Evolutionary conservation across 2,329 filamentous ascomycete genomes (phyloP).

Genomic region (Aspergillus brunneoviolaceus): DNA sequence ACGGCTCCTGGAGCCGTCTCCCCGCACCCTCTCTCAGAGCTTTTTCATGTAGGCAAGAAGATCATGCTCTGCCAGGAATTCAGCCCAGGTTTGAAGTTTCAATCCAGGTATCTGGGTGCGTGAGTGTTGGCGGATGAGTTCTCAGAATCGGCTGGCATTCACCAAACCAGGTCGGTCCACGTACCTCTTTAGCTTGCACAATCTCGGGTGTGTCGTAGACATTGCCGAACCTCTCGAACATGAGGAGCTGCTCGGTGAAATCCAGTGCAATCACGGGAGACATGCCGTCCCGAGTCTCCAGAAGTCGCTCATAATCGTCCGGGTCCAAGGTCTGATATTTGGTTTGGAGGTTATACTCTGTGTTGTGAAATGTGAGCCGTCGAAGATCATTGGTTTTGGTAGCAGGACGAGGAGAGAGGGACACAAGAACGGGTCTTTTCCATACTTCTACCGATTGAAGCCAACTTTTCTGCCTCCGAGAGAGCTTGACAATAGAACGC

Average conservation of each 20-base stretch:
- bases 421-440: too few relatives aligned
- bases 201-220: constrained; percentile 12
- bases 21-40: too few relatives aligned
- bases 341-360: too few relatives aligned
- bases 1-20: too few relatives aligned
- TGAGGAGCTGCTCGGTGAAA: constrained; percentile 16
- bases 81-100: neutral
- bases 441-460: constrained; percentile 1
- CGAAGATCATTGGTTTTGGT: too few relatives aligned
- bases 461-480: constrained; percentile 14
- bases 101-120: neutral
- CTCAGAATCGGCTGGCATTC: too few relatives aligned
- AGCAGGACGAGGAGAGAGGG: too few relatives aligned
- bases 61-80: neutral
- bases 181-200: neutral
- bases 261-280: constrained; percentile 11
- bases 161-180: too few relatives aligned
- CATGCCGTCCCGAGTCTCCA: constrained; percentile 10
- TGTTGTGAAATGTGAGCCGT: too few relatives aligned
- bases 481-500: constrained; percentile 12
- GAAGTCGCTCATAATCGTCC: constrained; percentile 10
- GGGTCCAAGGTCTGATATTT: neutral
- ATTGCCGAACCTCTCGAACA: constrained; percentile 15
- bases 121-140: too few relatives aligned
- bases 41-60: neutral